A percentile compares a stretch with the other conserved stretches of the same genome.
phyloP scores from a whole-genome alignment of 495 filamentous ascomycete genomes.

The Coniosporium apollinis region DNA sequence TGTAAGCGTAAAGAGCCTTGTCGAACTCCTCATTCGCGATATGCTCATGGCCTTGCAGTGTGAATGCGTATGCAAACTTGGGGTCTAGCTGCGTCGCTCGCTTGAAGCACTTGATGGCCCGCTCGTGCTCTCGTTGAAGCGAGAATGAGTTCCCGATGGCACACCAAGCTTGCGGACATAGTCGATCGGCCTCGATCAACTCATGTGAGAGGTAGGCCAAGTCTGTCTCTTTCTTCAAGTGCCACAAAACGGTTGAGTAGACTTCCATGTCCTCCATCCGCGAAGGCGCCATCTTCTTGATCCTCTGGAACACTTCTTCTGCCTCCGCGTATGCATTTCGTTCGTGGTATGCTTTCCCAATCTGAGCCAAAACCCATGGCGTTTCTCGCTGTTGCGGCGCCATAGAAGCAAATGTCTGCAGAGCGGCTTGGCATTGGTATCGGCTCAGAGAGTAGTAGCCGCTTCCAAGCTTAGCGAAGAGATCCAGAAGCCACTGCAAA shows the following conservation, averaged over 20 bases:
- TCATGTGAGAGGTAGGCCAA: conserved; percentile 85
- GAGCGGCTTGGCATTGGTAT: conserved; percentile 60
- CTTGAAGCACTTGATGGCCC: conserved; percentile 88
- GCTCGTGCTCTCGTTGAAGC: conserved; percentile 84
- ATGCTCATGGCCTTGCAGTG: conserved; percentile 89
- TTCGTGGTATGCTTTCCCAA: conserved; percentile 81
- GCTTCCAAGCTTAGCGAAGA: conserved; percentile 65
- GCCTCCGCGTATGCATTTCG: conserved; percentile 68
- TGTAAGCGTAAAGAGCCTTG: conserved; percentile 74
- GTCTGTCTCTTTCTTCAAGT: conserved; percentile 78
- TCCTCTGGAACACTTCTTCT: conserved; percentile 63
- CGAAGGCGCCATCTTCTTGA: conserved; percentile 59
- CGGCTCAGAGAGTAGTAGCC: conserved; percentile 61
- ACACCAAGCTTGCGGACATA: conserved; percentile 91
- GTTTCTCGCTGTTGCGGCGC: conserved; percentile 69
- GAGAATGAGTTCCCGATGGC: conserved; percentile 90
- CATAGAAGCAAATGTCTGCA: conserved; percentile 52
- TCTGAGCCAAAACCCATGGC: conserved; percentile 83
- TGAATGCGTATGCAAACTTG: conserved; percentile 87
- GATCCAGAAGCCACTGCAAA: conserved; percentile 56
- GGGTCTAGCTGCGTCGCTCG: conserved; percentile 80
- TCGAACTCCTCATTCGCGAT: conserved; percentile 95
- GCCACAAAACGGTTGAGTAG: conserved; percentile 95
- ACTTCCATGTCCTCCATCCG: conserved; percentile 89
- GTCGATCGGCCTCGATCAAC: conserved; percentile 65